Base-by-base conservation (phyloP, 129 eudicot genomes). In the Rutidosis leptorrhynchoides region DNA sequence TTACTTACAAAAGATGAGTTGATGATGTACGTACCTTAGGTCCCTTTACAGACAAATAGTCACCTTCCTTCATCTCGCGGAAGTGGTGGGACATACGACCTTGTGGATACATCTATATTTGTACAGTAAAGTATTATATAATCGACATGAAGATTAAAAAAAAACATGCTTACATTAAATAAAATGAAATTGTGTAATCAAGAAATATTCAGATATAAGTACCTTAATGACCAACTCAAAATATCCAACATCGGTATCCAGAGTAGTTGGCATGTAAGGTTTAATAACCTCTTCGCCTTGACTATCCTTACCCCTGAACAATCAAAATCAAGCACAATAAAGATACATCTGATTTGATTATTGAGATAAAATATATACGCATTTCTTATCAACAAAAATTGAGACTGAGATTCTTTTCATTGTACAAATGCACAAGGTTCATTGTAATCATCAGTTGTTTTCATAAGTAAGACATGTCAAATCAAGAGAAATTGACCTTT, bases 71-170 rank as follows among this genome's bases (percentile, higher is more conserved):
- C 92, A 85, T 79, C 77, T 82, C 92, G 4, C 92, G 62, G 40
- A 85, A 85, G 78, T 85, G 92, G 52, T 85, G 88, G 2, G 92
- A 85, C 88, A 82, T 85, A 54, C 85, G 76, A 74, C 92, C 92
- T 68, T 79, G 85, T 25, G 85, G 83, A 80, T 85, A 85, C 92
- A 85, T 85, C 92, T 85, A 65, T 67, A 69, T 48, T 32, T 33
- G 58, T 23, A 20, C 67, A 67, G 17, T 16, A 19, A 14, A 60
- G 12, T 27, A 37, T 56, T n/a, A n/a, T 29, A 32, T 54, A 19
- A 43, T 12, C 16, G 25, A 4, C 19, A 56, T 66, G 16, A 65
- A 55, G 28, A 23, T 21, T n/a, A n/a, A n/a, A n/a, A n/a, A n/a
- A 7, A 45, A 65, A 26, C 28, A 19, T 73, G 59, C 62, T 32